Evolutionary conservation across 2,329 filamentous ascomycete species (phyloP).

Genomic region (Seiridium cupressi): DNA sequence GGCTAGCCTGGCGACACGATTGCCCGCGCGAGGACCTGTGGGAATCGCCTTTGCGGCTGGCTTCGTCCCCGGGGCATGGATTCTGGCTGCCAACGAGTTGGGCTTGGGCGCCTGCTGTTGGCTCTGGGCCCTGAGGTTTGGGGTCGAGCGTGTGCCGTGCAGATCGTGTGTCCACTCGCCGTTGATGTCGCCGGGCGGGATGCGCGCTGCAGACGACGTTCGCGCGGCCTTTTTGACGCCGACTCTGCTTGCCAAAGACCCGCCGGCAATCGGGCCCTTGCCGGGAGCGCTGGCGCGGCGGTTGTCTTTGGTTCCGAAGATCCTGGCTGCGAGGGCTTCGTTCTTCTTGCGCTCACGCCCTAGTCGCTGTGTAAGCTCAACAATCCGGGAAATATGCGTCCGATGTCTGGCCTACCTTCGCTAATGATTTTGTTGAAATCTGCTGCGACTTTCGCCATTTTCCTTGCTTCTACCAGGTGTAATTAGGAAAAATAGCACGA

Average conservation of each 20-base stretch:
- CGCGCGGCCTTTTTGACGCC: conserved; percentile 67
- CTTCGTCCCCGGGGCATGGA: conserved; percentile 37
- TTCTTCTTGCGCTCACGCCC: conserved; percentile 70
- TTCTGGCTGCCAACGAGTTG: conserved; percentile 45
- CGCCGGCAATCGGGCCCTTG: conserved; percentile 35
- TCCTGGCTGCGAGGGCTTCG: conserved; percentile 68
- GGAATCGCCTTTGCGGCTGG: conserved; percentile 10
- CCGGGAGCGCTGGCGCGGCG: conserved; percentile 57
- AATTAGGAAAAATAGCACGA: neutral
- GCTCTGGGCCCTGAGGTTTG: conserved; percentile 39
- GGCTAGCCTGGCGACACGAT: conserved; percentile 39
- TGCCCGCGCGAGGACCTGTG: conserved; percentile 23
- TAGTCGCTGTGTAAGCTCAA: conserved; percentile 21
- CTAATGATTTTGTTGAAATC: conserved; percentile 57
- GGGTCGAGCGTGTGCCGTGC: conserved; percentile 46
- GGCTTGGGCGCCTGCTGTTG: conserved; percentile 23
- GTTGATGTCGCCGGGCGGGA: conserved; percentile 55
- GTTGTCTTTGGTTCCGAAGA: conserved; percentile 58
- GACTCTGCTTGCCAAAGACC: conserved; percentile 68
- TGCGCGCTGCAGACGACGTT: conserved; percentile 25
- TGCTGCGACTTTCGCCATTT: conserved; percentile 41
- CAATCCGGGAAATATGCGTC: too few relatives aligned
- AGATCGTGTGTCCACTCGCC: conserved; percentile 72
- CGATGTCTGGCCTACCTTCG: conserved; percentile 35
- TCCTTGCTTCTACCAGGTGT: neutral